phyloP scores from a whole-genome alignment of 768 basidiomycete genomes.

The Mycena olivaceomarginata region DNA sequence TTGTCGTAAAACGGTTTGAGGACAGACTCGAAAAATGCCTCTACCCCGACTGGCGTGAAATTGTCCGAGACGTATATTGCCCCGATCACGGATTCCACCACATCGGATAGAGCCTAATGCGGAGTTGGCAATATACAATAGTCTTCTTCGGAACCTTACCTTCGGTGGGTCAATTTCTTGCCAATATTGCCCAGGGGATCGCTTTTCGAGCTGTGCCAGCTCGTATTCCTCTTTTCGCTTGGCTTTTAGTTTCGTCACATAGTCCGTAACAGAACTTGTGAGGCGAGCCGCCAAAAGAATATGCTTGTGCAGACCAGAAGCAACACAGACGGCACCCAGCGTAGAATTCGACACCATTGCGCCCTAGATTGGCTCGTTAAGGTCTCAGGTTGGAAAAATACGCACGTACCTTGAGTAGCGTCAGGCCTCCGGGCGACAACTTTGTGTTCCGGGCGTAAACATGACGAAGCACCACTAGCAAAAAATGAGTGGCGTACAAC shows the following conservation, averaged over 20 bases:
- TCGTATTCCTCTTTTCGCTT: slow-evolving; percentile 69
- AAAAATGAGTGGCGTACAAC: slow-evolving; percentile 31
- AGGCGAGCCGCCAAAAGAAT: slow-evolving; percentile 77
- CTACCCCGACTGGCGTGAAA: slow-evolving; percentile 76
- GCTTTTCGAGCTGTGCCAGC: slow-evolving; percentile 67
- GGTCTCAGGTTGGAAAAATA: slow-evolving; percentile 12
- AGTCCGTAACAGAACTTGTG: slow-evolving; percentile 70
- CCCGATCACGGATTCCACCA: slow-evolving; percentile 88
- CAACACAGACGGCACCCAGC: slow-evolving; percentile 85
- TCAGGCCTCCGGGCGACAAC: slow-evolving; percentile 85
- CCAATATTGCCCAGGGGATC: slow-evolving; percentile 85
- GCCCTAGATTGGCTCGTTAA: slow-evolving; percentile 64
- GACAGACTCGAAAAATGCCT: slow-evolving; percentile 79
- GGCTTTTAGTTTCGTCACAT: slow-evolving; percentile 67
- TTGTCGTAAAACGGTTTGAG: slow-evolving; percentile 88
- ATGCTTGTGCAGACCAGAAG: slow-evolving; percentile 78
- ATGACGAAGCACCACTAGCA: slow-evolving; percentile 82
- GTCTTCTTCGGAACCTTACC: slow-evolving; percentile 59
- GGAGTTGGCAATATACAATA: not conserved
- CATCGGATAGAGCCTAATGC: slow-evolving; percentile 82
- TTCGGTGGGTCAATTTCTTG: slow-evolving; percentile 86
- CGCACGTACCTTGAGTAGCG: slow-evolving; percentile 80
- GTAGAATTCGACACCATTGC: slow-evolving; percentile 92
- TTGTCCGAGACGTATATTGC: slow-evolving; percentile 88
- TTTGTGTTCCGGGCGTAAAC: slow-evolving; percentile 79